Percentiles rank a stretch among this genome's conserved stretches.
phyloP scores from a whole-genome alignment of 371 early-diverging fungal genomes.

The Mortierella sp. region DNA sequence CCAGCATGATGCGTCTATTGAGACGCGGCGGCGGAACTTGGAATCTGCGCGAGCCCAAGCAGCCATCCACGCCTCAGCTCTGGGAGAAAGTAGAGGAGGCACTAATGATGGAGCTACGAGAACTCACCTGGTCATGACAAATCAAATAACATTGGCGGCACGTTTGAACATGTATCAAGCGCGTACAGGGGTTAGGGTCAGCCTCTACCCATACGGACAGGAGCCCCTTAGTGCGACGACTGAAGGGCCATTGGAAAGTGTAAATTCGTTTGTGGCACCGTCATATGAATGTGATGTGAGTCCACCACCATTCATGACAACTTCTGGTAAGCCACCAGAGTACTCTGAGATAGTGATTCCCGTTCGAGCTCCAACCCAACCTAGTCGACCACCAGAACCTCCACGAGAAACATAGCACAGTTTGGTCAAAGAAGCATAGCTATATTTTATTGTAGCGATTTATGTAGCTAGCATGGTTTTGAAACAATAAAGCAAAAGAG shows the following conservation, averaged over 20 bases:
- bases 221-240: neutral
- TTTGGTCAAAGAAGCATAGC: neutral
- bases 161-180: conserved; percentile 32
- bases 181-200: conserved; percentile 6
- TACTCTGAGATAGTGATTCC: conserved; percentile 13
- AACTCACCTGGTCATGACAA: conserved; percentile 20
- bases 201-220: conserved; percentile 24
- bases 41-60: neutral
- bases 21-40: conserved; percentile 7
- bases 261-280: conserved; percentile 27
- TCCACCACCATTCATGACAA: conserved; percentile 36
- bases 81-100: neutral
- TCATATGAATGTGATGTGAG: conserved; percentile 41
- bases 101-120: neutral
- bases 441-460: neutral
- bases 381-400: neutral
- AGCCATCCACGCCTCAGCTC: neutral
- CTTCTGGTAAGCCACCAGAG: conserved; percentile 25
- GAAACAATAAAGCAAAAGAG: neutral
- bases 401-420: neutral
- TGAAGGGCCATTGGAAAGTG: conserved; percentile 7
- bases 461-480: neutral
- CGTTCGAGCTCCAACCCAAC: neutral
- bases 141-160: conserved; percentile 28
- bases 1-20: conserved; percentile 13